Conservation (phyloP, 768 basidiomycete genomes). For the Lyophyllum decastes region DNA sequence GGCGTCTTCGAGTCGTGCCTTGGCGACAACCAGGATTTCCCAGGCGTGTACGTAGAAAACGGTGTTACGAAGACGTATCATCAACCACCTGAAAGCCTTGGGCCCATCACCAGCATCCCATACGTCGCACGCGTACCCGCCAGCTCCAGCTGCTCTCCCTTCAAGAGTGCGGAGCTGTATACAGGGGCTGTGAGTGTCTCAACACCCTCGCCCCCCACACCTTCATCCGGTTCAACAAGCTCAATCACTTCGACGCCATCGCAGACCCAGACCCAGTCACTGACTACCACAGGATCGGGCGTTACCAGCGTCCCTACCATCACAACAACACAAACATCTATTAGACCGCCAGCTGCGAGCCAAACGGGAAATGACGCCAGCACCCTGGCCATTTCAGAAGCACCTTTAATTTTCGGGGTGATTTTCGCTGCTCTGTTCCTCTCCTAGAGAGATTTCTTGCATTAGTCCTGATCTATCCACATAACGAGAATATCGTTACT, state of each 20-base stretch:
- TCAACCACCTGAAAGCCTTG: constrained; percentile 39
- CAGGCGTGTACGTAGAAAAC: constrained; percentile 15
- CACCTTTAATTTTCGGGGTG: background rate
- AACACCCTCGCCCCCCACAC: background rate
- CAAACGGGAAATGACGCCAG: background rate
- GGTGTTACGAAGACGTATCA: constrained; percentile 31
- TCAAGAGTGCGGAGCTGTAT: constrained; percentile 31
- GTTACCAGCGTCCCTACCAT: background rate
- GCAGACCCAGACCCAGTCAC: background rate
- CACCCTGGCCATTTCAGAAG: background rate
- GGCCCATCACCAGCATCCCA: constrained; percentile 36
- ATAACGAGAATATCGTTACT: background rate
- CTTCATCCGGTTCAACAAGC: background rate
- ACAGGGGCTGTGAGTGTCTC: constrained; percentile 12
- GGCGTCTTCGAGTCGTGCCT: constrained; percentile 55
- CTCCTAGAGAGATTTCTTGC: background rate
- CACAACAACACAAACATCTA: background rate
- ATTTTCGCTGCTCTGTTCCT: background rate
- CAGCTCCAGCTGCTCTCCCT: constrained; percentile 34
- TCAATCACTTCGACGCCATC: background rate
- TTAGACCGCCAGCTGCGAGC: background rate
- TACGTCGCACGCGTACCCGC: constrained; percentile 37
- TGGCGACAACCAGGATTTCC: constrained; percentile 47
- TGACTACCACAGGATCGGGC: background rate
- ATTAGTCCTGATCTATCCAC: too few relatives aligned